Base-by-base conservation (phyloP, 768 basidiomycete genomes). In the Clathrus columnatus region DNA sequence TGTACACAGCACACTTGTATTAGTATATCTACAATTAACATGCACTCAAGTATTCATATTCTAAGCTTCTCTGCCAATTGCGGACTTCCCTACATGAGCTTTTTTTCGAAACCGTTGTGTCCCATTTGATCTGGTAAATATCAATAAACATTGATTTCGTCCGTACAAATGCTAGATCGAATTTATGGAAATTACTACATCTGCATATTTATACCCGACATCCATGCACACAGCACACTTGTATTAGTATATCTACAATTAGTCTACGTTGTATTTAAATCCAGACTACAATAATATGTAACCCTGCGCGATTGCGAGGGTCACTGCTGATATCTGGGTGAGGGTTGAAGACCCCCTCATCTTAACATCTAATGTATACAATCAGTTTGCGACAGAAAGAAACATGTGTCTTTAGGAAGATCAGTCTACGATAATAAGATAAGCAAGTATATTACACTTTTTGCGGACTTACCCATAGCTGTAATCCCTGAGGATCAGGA, bases 21-120 rank as follows among this genome's bases (percentile, higher is more conserved):
- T n/a, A 14, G 36, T n/a, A 36, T 36, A 36, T 36, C 11, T n/a
- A 36, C 2, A 3, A 36, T 14, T n/a, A 36, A 11, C 4, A 11
- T n/a, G n/a, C n/a, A n/a, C n/a, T n/a, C n/a, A 36, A 14, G 5
- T 14, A 50, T 27, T 3, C 49, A 28, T 36, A 51, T 51, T n/a
- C n/a, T 8, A 36, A 11, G n/a, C 36, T 5, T 45, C 24, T 6
- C n/a, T n/a, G n/a, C 79, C 91, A 62, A 93, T 91, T 65, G 83
- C 75, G 63, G 87, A 91, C 70, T 84, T 79, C 95, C 94, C 97
- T 16, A 74, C 83, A 59, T 82, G 84, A 6, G 84, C 93, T 60
- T 82, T 84, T n/a, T n/a, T 70, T 97, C 95, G 67, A 97, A 97
- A 4, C 95, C 95, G 64, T 97, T 96, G 61, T 63, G 70, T 30